phyloP scores from a whole-genome alignment of 441 rosid species.

The Gossypium gossypioides region DNA sequence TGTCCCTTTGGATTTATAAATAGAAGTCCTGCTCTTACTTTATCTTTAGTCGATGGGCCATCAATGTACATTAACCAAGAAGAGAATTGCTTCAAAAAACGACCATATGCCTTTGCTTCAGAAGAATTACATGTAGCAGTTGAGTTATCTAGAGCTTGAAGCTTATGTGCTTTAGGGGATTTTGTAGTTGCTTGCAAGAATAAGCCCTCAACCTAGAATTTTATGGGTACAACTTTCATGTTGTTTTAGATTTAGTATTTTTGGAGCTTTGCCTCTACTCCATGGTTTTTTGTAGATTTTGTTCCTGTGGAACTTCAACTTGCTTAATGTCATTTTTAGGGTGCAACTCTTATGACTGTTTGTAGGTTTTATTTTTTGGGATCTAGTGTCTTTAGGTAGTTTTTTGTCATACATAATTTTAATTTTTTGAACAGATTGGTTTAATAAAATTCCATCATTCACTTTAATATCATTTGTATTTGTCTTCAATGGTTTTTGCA shows the following conservation, averaged over 20 bases:
- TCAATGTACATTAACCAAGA: background rate
- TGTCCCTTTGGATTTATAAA: background rate
- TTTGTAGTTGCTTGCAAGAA: background rate
- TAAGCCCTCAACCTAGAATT: background rate
- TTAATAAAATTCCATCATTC: background rate
- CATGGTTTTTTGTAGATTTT: too few species aligned
- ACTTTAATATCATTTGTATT: background rate
- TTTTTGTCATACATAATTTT: too few species aligned
- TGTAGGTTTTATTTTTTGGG: background rate
- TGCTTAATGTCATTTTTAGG: background rate
- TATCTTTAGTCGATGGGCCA: background rate
- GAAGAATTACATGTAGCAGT: background rate
- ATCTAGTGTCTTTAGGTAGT: background rate
- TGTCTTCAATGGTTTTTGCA: background rate
- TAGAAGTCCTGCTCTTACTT: background rate
- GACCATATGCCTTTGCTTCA: background rate
- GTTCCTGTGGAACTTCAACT: background rate
- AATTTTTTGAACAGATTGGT: background rate
- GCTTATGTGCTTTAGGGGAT: background rate
- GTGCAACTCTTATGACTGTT: background rate
- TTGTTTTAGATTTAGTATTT: background rate
- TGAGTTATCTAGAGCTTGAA: background rate
- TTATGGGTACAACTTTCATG: background rate
- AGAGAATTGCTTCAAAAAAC: too few species aligned
- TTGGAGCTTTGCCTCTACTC: background rate